A percentile compares a stretch with the other conserved stretches of the same genome.
phyloP scores from a whole-genome alignment of 176 grass and related monocot species.

The Ensete ventricosum region DNA sequence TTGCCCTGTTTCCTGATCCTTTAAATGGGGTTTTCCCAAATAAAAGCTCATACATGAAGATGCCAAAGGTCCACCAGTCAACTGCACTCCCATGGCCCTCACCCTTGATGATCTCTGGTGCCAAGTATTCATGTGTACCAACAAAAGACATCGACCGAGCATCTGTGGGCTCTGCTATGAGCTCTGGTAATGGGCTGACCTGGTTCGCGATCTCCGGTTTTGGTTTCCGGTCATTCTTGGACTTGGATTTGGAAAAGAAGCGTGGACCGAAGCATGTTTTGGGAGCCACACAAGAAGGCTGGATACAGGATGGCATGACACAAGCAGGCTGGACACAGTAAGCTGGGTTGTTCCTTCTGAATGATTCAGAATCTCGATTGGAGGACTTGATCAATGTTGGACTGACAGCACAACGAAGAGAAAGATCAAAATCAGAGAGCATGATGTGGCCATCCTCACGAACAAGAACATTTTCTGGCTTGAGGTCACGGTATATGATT shows the following conservation, averaged over 20 bases:
- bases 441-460: conserved; percentile 10
- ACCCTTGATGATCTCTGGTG: conserved; percentile 11
- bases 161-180: conserved; percentile 9
- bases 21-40: conserved; percentile 8
- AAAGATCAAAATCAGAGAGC: conserved; percentile 12
- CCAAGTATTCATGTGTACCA: conserved; percentile 11
- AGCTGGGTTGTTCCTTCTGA: not conserved
- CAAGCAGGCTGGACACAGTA: conserved; percentile 4
- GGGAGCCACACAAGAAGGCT: not conserved
- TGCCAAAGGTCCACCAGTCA: conserved; percentile 12
- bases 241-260: conserved; percentile 3
- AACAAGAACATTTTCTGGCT: conserved; percentile 14
- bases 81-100: conserved; percentile 5
- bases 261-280: conserved; percentile 6
- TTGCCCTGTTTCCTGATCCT: conserved; percentile 1
- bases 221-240: not conserved
- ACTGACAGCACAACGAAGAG: conserved; percentile 7
- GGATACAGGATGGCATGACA: conserved; percentile 3
- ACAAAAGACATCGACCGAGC: conserved; percentile 12
- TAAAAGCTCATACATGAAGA: conserved; percentile 14
- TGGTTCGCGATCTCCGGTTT: not conserved
- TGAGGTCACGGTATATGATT: conserved; percentile 13
- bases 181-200: conserved; percentile 4
- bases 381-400: conserved; percentile 6
- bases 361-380: conserved; percentile 1